Evolutionary conservation across 1,139 yeast genomes (phyloP), one percentile per base, ranked within the genome.

Genomic region (Magnusiomyces fungicola): DNA sequence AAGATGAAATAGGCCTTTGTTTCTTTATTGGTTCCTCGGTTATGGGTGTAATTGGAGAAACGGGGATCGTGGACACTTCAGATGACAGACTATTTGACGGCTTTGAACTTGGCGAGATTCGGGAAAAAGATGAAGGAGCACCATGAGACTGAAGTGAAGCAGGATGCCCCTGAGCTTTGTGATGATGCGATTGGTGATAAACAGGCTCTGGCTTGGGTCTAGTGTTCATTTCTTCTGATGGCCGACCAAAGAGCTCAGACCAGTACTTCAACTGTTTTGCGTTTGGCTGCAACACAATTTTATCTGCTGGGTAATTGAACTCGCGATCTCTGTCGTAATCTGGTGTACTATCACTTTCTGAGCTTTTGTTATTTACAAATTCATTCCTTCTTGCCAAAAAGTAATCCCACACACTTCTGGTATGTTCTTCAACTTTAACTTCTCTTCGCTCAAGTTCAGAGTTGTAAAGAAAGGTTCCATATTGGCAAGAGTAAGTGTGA

Each of bases 321-420:
- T 47, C 41, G 44, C 47, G 23, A 53, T 50, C 3, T 38, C 47
- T 27, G 39, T 47, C 40, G 43, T 50, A 48, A 14, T 59, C 51
- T 4, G 52, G 54, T 59, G 76, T 88, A 1, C 56, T 58, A 10
- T 67, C 68, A 27, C 30, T 27, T 7, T 12, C 12, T 6, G 18
- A 16, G 3, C 33, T 16, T 22, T 27, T 12, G 12, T 21, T 29
- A 61, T 85, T 87, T 1, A 73, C 65, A 61, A 89, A 92, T 62
- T 88, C 95, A n/a, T 64, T 66, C 24, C 74, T 75, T 32, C 96
- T 71, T 2, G 95, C 85, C 51, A 80, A 72, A 69, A 92, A 92
- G 62, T 92, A 89, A 66, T 89, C 96, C 98, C 98, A 92, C 1
- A 85, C 96, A 12, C 94, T 81, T 21, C 86, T 72, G 0, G 97